A percentile compares a stretch with the other conserved stretches of the same genome.
These are phyloP conservation scores for Aureobasidium namibiae DNA, from an alignment of 2,329 filamentous ascomycete genomes.

Conservation along the genomic window DNA sequence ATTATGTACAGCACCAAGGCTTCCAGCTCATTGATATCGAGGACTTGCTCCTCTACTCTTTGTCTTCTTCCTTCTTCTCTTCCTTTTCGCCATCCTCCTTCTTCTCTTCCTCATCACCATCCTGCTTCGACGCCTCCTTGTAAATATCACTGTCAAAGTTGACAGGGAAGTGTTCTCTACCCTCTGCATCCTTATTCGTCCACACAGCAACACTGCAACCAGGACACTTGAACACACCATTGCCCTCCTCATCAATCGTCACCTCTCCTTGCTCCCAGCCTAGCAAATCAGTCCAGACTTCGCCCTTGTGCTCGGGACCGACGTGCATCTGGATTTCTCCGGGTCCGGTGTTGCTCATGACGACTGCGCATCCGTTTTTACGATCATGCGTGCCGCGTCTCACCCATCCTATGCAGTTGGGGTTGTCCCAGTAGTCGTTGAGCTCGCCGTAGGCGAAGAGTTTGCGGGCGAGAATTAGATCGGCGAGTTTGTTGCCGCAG, in stretches of 20 bases:
- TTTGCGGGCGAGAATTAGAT: conserved; percentile 52
- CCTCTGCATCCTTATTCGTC: conserved; percentile 49
- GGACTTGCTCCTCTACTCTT: neutral
- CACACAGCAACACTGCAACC: conserved; percentile 52
- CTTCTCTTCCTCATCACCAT: neutral
- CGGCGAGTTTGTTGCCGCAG: conserved; percentile 39
- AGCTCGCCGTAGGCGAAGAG: conserved; percentile 59
- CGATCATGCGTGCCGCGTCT: conserved; percentile 42
- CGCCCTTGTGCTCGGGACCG: conserved; percentile 40
- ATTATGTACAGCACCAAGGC: neutral
- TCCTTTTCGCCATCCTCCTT: neutral
- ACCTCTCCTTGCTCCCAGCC: conserved; percentile 49
- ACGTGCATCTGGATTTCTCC: conserved; percentile 53
- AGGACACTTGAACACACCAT: conserved; percentile 48
- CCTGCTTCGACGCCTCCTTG: conserved; percentile 10
- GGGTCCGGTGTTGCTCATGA: conserved; percentile 28
- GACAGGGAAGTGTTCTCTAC: conserved; percentile 39
- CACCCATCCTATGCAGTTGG: conserved; percentile 55
- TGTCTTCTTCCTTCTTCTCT: neutral
- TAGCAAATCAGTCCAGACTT: conserved; percentile 58
- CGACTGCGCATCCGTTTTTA: conserved; percentile 44
- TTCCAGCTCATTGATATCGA: no score
- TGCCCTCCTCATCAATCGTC: conserved; percentile 51
- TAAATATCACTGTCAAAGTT: conserved; percentile 21
- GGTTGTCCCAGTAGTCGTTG: conserved; percentile 53